Percentiles rank a stretch among this genome's conserved stretches.
Conservation (phyloP, 495 filamentous ascomycete species). For the Penicillium malachiteum region DNA sequence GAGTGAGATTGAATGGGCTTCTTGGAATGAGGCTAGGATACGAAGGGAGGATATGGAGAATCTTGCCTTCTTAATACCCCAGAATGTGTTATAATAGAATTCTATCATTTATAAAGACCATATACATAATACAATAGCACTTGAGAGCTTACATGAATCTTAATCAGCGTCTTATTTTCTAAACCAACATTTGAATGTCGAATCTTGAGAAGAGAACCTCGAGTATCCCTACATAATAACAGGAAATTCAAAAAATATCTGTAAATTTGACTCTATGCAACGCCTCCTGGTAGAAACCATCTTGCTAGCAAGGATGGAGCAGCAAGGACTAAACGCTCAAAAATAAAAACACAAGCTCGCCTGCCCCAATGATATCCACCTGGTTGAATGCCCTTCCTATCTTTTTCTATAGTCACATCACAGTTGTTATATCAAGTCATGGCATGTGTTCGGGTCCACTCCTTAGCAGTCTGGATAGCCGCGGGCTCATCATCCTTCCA, state of each 20-base stretch:
- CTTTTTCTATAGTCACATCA: constrained; percentile 36
- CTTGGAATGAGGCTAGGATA: neutral
- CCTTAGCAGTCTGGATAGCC: constrained; percentile 83
- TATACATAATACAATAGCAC: too few relatives aligned
- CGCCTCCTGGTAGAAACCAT: too few relatives aligned
- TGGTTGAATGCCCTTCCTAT: neutral
- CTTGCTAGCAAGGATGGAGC: too few relatives aligned
- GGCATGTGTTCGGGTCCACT: constrained; percentile 84
- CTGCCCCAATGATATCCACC: constrained; percentile 2
- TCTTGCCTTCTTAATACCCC: neutral
- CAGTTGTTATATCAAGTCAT: constrained; percentile 44
- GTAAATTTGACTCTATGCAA: too few relatives aligned
- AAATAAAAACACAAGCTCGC: constrained; percentile 10
- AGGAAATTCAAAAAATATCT: too few relatives aligned
- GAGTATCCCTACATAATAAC: too few relatives aligned
- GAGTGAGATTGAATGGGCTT: neutral
- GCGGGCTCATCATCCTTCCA: constrained; percentile 96
- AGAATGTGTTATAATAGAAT: neutral
- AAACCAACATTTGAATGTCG: too few relatives aligned
- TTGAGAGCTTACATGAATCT: too few relatives aligned
- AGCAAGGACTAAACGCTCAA: too few relatives aligned
- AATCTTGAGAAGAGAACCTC: too few relatives aligned
- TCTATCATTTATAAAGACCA: neutral
- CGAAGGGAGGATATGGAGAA: neutral
- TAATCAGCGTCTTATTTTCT: too few relatives aligned